A percentile compares a stretch with the other conserved stretches of the same genome.
Conservation (phyloP, 108 stramenopile genomes). For the Asterionellopsis glacialis region DNA sequence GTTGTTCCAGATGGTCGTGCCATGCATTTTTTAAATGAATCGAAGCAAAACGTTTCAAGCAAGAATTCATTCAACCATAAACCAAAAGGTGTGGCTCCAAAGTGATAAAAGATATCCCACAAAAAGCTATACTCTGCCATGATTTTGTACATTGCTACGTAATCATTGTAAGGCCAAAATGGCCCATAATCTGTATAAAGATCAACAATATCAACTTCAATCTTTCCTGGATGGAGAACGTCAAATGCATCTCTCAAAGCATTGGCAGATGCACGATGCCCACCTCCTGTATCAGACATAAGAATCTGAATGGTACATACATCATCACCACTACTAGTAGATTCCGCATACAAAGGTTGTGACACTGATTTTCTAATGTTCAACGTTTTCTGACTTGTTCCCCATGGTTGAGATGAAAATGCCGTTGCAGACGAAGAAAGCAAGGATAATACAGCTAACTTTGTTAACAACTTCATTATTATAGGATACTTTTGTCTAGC, state of each 20-base stretch:
- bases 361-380: too few relatives aligned
- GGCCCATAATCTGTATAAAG: slow-evolving; percentile 84
- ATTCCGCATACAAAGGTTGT: too few relatives aligned
- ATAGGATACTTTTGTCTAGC: too few relatives aligned
- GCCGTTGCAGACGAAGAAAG: neutral
- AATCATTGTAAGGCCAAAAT: slow-evolving; percentile 70
- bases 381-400: too few relatives aligned
- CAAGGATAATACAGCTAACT: neutral
- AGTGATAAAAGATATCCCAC: slow-evolving; percentile 73
- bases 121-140: slow-evolving; percentile 71
- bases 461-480: neutral
- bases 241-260: slow-evolving; percentile 73
- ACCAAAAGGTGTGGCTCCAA: slow-evolving; percentile 72
- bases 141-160: slow-evolving; percentile 67
- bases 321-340: slow-evolving; percentile 5
- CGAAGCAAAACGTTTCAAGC: slow-evolving; percentile 47
- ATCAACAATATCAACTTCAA: slow-evolving; percentile 83
- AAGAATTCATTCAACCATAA: slow-evolving; percentile 58
- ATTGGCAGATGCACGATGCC: slow-evolving; percentile 84
- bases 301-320: slow-evolving; percentile 79
- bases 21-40: slow-evolving; percentile 49
- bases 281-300: slow-evolving; percentile 86
- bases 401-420: slow-evolving; percentile 1
- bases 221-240: slow-evolving; percentile 50
- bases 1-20: slow-evolving; percentile 32